phyloP scores from a whole-genome alignment of 2,329 filamentous ascomycete genomes.

The Fusarium coicis region DNA sequence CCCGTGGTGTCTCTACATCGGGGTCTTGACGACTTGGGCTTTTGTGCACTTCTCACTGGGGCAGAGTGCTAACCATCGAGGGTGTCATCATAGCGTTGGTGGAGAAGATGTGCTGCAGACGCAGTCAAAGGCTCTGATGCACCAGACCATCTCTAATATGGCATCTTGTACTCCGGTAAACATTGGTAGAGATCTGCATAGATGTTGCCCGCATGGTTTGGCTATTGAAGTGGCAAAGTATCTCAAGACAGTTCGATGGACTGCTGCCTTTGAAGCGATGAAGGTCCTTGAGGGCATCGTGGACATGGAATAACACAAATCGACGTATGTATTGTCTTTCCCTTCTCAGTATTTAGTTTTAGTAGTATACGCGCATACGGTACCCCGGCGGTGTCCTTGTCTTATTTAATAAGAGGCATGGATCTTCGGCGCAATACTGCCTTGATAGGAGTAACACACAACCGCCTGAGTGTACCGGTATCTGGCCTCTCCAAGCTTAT shows the following conservation, averaged over 20 bases:
- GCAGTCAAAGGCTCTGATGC: neutral
- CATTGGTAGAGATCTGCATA: neutral
- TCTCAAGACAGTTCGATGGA: neutral
- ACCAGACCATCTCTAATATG: neutral
- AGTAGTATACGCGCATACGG: too few species aligned
- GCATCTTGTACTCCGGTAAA: neutral
- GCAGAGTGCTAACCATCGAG: rapidly evolving
- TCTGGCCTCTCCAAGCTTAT: neutral
- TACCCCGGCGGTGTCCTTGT: too few species aligned
- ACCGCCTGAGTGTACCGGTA: too few species aligned
- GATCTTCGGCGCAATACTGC: rapidly evolving
- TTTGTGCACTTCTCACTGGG: neutral
- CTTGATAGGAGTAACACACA: rapidly evolving
- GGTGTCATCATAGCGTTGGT: neutral
- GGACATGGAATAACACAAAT: neutral
- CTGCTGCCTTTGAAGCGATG: neutral
- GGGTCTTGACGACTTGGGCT: neutral
- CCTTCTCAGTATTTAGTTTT: too few species aligned
- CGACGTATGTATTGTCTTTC: too few species aligned
- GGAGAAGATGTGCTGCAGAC: neutral
- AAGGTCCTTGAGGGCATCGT: neutral
- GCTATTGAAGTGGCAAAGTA: neutral
- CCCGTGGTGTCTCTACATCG: neutral
- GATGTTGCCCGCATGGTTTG: neutral
- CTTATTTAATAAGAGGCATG: neutral